A percentile compares a stretch with the other conserved stretches of the same genome.
phyloP scores from a whole-genome alignment of 2,329 filamentous ascomycete genomes.

The Colletotrichum eleusines region DNA sequence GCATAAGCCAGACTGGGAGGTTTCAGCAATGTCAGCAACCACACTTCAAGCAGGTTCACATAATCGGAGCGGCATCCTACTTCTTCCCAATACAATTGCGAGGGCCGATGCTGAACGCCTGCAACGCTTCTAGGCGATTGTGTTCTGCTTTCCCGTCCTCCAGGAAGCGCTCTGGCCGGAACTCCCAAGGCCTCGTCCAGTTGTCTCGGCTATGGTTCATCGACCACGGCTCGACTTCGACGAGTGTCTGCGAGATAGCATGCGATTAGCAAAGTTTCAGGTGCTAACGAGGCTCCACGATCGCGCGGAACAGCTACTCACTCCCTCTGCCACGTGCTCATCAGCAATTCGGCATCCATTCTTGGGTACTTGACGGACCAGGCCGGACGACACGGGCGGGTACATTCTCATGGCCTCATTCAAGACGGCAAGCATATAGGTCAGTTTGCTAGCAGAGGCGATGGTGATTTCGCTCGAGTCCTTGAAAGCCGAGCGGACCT shows the following conservation, averaged over 20 bases:
- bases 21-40: constrained; percentile 37
- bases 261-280: neutral
- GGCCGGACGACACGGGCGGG: constrained; percentile 46
- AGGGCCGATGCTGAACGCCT: constrained; percentile 30
- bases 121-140: constrained; percentile 6
- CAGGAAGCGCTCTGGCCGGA: constrained; percentile 29
- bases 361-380: constrained; percentile 46
- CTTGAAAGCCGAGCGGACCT: constrained; percentile 55
- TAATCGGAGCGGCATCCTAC: constrained; percentile 44
- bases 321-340: constrained; percentile 49
- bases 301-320: constrained; percentile 44
- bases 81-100: constrained; percentile 39
- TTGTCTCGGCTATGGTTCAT: constrained; percentile 41
- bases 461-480: constrained; percentile 54
- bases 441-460: constrained; percentile 47
- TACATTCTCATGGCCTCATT: constrained; percentile 57
- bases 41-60: neutral
- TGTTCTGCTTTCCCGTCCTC: neutral
- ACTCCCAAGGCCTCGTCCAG: constrained; percentile 49
- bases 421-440: constrained; percentile 56
- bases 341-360: constrained; percentile 50
- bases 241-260: constrained; percentile 20
- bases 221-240: constrained; percentile 30
- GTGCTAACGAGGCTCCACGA: neutral
- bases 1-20: constrained; percentile 23